Evolutionary conservation across 176 grass and related monocot species (phyloP), one percentile per base, ranked within the genome.

Genomic region (Eragrostis curvula): DNA sequence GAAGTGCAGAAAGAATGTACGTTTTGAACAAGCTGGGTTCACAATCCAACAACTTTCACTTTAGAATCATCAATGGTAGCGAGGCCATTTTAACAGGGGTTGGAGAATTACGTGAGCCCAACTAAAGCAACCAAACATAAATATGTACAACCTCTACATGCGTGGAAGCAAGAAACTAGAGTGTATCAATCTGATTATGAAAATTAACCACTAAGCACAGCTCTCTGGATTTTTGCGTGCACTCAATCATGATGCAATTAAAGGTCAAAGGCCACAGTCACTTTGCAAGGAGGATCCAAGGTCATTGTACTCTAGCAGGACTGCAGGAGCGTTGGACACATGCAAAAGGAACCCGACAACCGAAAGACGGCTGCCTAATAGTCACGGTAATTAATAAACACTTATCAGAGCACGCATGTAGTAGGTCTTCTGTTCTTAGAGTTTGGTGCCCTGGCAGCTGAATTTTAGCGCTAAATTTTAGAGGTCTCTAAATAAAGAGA

Each of bases 261-360:
- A 69, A 77, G 49, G 50, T 57, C 14, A 78, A 78, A 70, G 53
- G 51, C 43, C 12, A 27, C 57, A 25, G 45, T 30, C 47, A 66
- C 68, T 65, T 66, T 73, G 56, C 23, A 73, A 7, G 76, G 68
- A 80, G 58, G 58, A 74, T 86, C 59, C 41, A 18, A 77, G 58
- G 74, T 46, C 57, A 30, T n/a, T 48, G 41, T 30, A 25, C n/a
- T 27, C 17, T 56, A 56, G 52, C 52, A 9, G 52, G 52, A 18
- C 8, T 21, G 55, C 23, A 57, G 8, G 21, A 57, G 21, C 23
- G 55, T 10, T 57, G 55, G 21, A 57, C 52, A 55, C 52, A 57
- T 57, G 55, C 55, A 23, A 57, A 23, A 9, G 20, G 20, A 55
- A 55, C 17, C 18, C 17, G 6, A 23, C n/a, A 58, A 21, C 21